Conservation (phyloP, 2,329 filamentous ascomycete species). For the Truncatella angustata region DNA sequence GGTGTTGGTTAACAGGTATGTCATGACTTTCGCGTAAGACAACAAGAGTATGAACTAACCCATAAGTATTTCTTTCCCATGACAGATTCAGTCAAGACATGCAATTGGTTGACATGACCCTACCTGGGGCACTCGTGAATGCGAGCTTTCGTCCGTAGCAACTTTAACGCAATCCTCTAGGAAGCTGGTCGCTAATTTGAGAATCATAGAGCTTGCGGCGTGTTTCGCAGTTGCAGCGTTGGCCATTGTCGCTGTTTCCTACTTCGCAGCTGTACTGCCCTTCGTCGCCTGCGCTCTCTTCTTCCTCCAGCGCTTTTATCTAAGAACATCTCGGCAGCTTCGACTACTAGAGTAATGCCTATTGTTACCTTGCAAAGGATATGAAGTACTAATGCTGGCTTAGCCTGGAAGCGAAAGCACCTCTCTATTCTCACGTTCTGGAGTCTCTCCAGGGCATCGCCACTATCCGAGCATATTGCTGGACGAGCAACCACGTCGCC, state of each 20-base stretch:
- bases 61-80: neutral
- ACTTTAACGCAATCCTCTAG: slow-evolving; percentile 2
- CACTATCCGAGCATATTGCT: slow-evolving; percentile 6
- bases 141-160: slow-evolving; percentile 5
- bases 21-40: neutral
- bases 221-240: slow-evolving; percentile 11
- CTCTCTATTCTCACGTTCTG: slow-evolving; percentile 2
- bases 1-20: slow-evolving; percentile 13
- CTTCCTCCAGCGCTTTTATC: slow-evolving; percentile 8
- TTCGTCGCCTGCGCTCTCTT: slow-evolving; percentile 16
- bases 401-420: slow-evolving; percentile 7
- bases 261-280: slow-evolving; percentile 11
- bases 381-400: slow-evolving; percentile 21
- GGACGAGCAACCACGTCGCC: neutral
- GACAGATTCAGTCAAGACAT: slow-evolving; percentile 10
- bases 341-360: slow-evolving; percentile 28
- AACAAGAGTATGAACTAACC: slow-evolving; percentile 8
- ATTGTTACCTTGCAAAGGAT: slow-evolving; percentile 19
- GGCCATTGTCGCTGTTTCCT: slow-evolving; percentile 25
- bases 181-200: slow-evolving; percentile 4
- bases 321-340: slow-evolving; percentile 8
- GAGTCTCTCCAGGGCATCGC: slow-evolving; percentile 1
- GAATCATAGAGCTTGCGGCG: slow-evolving; percentile 3
- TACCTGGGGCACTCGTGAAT: neutral
- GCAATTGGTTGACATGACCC: slow-evolving; percentile 1